Base-by-base conservation (phyloP, 2,329 filamentous ascomycete genomes). In the Ascocoryne sarcoides region DNA sequence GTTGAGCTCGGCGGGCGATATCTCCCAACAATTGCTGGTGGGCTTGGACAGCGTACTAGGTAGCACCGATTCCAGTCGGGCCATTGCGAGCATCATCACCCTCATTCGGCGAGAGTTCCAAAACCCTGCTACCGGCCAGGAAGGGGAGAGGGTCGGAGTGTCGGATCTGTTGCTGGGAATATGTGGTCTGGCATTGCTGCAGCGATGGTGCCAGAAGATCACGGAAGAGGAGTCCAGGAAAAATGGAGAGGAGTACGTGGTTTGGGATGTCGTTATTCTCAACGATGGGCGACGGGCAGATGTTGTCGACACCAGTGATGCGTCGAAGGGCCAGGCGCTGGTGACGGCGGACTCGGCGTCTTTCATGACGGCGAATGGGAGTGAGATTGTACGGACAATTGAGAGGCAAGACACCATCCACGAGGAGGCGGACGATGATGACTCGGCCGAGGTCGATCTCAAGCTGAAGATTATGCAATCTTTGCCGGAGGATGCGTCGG, bases 211-310 rank as follows among this genome's bases (percentile, higher is more conserved):
- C 44, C 67, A 66, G 38, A 70, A 65, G 32, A 62, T 68, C 21
- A 64, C 69, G 5, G 68, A 72, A 15, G 67, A 71, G 35, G 72
- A 78, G 48, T 60, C 57, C 5, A 62, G 64, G 17, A 62, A 66
- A 1, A 61, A 68, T 5, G 63, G 63, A 9, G 64, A 66, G 14
- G 74, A 79, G 42, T 73, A 80, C 45, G 61, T 75, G 2, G 65
- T 83, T 7, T 82, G 79, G 78, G 79, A 83, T 51, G 71, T 82
- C 3, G 75, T 82, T 5, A 73, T 82, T 0, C 62, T 80, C 12
- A 69, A 73, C 43, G 67, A 77, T 50, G 74, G 74, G 7, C 65
- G 70, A 33, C 68, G 73, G 26, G 70, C 81, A 20, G 76, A 79
- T 45, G 62, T 78, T 4, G 62, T 66, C 37, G 63, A 65, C 18